Base-by-base conservation (phyloP, 2,329 filamentous ascomycete species). In the Fusarium sp. region DNA sequence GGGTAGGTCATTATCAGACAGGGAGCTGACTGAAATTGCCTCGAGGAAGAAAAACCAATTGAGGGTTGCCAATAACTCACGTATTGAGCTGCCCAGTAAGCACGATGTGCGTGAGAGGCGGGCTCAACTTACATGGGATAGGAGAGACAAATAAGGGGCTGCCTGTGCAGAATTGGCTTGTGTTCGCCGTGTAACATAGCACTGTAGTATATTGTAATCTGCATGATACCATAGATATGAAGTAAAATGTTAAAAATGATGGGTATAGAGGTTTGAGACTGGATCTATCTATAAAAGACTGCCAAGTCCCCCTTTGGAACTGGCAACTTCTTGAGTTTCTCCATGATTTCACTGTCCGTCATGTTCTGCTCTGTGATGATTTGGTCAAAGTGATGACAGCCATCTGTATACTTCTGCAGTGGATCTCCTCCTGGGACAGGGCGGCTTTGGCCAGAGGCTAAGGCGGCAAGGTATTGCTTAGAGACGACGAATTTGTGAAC, bases 401-500 rank as follows among this genome's bases (percentile, higher is more conserved):
- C 94, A 81, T 96, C 92, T 17, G 92, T 87, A 78, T 93, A 96
- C 77, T 85, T 87, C 74, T 91, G 86, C 79, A 96, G 78, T 32
- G 87, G 87, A 68, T 89, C 87, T 7, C 83, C 84, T 15, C 82
- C 83, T 5, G 79, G 77, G 30, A 77, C 66, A 2, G 85, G 82
- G 30, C 82, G 79, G 44, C 85, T 85, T 77, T 88, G 84, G 4
- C 89, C 89, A 44, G 87, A 87, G 3, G 88, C 89, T 62, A 91
- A 79, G 6, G 84, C 84, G 13, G 87, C 85, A 28, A 92, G 82
- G 75, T 90, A 89, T 79, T 90, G 88, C 78, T 90, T 90, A 8
- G 88, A 91, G 3, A 97, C 89, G 34, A 94, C 93, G 80, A 97
- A 97, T 81, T 96, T 97, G 84, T 98, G 94, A 45, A 98, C 92